phyloP scores from a whole-genome alignment of 768 basidiomycete species.

The Xerocomus brunneocitrinus region DNA sequence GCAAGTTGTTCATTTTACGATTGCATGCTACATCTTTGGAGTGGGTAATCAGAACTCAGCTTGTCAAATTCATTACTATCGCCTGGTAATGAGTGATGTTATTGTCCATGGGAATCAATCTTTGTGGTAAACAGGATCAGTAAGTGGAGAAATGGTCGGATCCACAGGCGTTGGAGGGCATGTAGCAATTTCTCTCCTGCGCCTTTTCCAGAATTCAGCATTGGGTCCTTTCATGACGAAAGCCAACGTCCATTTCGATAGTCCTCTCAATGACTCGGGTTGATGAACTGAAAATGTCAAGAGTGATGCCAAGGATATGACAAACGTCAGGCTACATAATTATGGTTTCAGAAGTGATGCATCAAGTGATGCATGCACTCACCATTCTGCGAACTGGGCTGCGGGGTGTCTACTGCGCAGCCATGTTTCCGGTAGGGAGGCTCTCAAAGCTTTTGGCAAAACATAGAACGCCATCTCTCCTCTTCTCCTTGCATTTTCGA shows the following conservation, averaged over 20 bases:
- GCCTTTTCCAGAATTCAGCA: slow-evolving; percentile 48
- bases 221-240: slow-evolving; percentile 63
- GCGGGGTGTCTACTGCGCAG: slow-evolving; percentile 39
- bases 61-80: not conserved
- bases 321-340: slow-evolving; percentile 47
- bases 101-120: not conserved
- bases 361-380: slow-evolving; percentile 10
- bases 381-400: slow-evolving; percentile 54
- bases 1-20: slow-evolving; percentile 97
- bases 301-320: slow-evolving; percentile 60
- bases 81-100: not conserved
- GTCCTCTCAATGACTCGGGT: slow-evolving; percentile 63
- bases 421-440: slow-evolving; percentile 57
- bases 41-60: slow-evolving; percentile 39
- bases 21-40: slow-evolving; percentile 78
- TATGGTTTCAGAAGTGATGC: slow-evolving; percentile 8
- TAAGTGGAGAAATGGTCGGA: not conserved
- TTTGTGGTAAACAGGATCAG: not conserved
- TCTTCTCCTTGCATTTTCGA: slow-evolving; percentile 65
- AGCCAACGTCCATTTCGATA: slow-evolving; percentile 66
- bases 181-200: slow-evolving; percentile 14
- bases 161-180: slow-evolving; percentile 8
- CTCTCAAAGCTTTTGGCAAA: slow-evolving; percentile 62
- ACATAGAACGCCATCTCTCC: slow-evolving; percentile 82
- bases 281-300: slow-evolving; percentile 59